A percentile compares a stretch with the other conserved stretches of the same genome.
Conservation (phyloP, 2,329 filamentous ascomycete genomes). For the Fusarium ramigenum region DNA sequence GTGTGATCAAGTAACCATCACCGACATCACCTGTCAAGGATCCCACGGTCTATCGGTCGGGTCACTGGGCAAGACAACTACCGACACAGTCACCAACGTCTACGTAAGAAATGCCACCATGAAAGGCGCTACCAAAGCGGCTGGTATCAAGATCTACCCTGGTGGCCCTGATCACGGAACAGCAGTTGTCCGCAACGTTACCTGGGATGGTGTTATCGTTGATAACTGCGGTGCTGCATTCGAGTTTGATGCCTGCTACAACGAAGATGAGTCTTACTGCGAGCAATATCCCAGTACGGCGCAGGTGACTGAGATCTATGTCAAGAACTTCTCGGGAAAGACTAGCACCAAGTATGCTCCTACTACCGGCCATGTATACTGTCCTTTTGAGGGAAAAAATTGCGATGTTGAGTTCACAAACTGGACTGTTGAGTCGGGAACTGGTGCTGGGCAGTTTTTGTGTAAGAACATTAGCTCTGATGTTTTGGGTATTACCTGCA, state of each 20-base stretch:
- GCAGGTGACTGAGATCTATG: not conserved
- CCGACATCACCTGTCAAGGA: not conserved
- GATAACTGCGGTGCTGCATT: not conserved
- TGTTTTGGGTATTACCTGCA: not conserved
- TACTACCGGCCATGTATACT: not conserved
- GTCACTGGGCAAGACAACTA: not conserved
- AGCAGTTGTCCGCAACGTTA: not conserved
- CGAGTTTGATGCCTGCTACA: not conserved
- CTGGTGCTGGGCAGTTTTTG: not conserved
- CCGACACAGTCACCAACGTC: not conserved
- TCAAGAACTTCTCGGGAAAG: not conserved
- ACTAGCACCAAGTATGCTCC: not conserved
- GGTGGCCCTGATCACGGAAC: not conserved
- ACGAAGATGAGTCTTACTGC: not conserved
- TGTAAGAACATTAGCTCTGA: not conserved
- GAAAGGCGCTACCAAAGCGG: not conserved
- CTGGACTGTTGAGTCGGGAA: not conserved
- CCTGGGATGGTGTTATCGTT: not conserved
- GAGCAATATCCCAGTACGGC: not conserved
- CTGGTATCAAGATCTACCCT: not conserved
- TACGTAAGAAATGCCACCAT: not conserved
- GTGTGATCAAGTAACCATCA: not conserved
- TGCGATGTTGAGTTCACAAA: not conserved
- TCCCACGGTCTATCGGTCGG: not conserved
- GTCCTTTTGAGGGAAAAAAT: not conserved